phyloP scores from a whole-genome alignment of 306 rosid species.

The Dryas octopetala region DNA sequence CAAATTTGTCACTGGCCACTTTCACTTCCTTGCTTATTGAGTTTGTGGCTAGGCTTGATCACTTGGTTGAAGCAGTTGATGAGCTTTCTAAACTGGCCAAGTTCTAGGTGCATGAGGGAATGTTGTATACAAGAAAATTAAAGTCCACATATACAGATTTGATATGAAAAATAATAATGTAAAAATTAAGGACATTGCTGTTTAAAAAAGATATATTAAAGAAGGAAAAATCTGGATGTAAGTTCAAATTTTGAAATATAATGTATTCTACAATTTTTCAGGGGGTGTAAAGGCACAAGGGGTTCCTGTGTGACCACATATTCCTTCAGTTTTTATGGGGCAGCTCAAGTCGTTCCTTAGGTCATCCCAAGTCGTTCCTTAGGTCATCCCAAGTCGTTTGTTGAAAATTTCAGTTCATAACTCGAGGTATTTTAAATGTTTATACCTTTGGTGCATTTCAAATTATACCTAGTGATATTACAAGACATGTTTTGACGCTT shows the following conservation, averaged over 20 bases:
- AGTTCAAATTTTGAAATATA: not conserved
- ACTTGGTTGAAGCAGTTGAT: constrained; percentile 65
- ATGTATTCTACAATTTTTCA: no score
- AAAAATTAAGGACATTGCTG: not conserved
- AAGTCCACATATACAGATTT: not conserved
- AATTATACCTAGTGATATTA: no score
- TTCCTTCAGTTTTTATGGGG: no score
- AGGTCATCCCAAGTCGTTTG: no score
- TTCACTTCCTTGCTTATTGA: constrained; percentile 66
- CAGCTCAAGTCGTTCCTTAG: no score
- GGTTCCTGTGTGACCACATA: no score
- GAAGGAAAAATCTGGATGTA: not conserved
- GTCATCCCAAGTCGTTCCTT: no score
- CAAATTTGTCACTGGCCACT: constrained; percentile 57
- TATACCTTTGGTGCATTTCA: no score
- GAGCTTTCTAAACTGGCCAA: constrained; percentile 67
- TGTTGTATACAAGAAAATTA: not conserved
- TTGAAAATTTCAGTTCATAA: no score
- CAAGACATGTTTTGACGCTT: no score
- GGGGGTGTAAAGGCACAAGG: no score
- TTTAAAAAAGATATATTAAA: not conserved
- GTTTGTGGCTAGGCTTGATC: constrained; percentile 77
- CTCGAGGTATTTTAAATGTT: no score
- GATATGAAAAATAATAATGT: not conserved
- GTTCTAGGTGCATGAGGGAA: constrained; percentile 32